Evolutionary conservation across 2,329 filamentous ascomycete species (phyloP).

Genomic region (Eutypella sp.): DNA sequence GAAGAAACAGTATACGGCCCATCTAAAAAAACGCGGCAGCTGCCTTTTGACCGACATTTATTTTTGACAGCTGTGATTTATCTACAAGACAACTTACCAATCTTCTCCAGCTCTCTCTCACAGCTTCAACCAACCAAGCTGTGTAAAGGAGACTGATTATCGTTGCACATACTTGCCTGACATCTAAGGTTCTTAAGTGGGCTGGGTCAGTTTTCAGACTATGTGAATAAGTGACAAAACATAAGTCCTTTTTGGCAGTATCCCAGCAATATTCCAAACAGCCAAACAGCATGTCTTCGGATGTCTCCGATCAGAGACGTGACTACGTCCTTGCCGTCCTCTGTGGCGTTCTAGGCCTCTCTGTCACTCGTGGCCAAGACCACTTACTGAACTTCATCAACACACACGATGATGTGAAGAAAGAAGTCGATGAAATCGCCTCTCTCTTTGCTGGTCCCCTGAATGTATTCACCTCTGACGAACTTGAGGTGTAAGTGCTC

Average conservation of each 20-base stretch:
- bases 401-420: neutral
- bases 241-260: neutral
- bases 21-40: too few species aligned
- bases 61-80: too few species aligned
- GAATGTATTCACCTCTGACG: neutral
- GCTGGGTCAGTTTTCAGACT: too few species aligned
- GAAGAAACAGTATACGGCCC: too few species aligned
- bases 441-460: neutral
- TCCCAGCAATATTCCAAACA: neutral
- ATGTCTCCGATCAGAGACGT: neutral
- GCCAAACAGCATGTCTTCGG: neutral
- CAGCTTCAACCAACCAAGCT: too few species aligned
- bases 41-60: too few species aligned
- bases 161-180: too few species aligned
- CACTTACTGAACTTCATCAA: neutral
- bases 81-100: too few species aligned
- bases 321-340: neutral
- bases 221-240: constrained; percentile 4
- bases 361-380: neutral
- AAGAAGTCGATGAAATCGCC: neutral
- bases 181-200: too few species aligned
- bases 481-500: neutral
- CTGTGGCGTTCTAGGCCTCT: neutral
- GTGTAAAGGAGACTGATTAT: too few species aligned
- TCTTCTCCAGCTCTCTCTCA: too few species aligned